Evolutionary conservation across 2,329 filamentous ascomycete genomes (phyloP).

Genomic region (Colletotrichum cordylinicola): DNA sequence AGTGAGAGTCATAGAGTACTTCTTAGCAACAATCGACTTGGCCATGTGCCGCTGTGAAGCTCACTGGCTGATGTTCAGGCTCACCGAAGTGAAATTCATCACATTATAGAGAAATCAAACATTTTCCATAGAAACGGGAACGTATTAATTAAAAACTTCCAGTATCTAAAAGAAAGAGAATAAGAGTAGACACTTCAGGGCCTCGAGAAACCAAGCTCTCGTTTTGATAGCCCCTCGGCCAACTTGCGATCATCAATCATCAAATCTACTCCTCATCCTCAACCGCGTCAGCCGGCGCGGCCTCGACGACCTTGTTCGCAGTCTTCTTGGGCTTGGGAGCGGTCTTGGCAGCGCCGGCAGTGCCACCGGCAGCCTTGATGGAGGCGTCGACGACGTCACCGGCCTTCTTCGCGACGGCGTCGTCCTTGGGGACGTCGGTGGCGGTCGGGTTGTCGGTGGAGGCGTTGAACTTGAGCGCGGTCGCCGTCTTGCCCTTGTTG

Average conservation of each 20-base stretch:
- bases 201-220: not conserved
- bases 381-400: not conserved
- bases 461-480: constrained; percentile 25
- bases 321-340: not conserved
- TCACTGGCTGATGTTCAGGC: accelerated
- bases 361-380: not conserved
- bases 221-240: not conserved
- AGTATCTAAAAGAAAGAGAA: not conserved
- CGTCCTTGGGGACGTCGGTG: constrained; percentile 11
- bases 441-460: constrained; percentile 20
- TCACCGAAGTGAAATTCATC: not conserved
- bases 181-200: not conserved
- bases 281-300: constrained; percentile 33
- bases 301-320: constrained; percentile 25
- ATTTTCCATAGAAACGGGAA: not conserved
- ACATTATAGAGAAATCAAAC: not conserved
- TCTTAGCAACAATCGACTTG: too few species aligned
- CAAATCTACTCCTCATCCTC: constrained; percentile 27
- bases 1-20: not conserved
- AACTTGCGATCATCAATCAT: not conserved
- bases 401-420: constrained; percentile 2
- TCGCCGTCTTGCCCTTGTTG: constrained; percentile 51
- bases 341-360: not conserved
- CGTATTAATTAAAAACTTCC: not conserved
- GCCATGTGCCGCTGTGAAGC: not conserved